Base-by-base conservation (phyloP, 257 asterid species). In the Leonotis leonurus region DNA sequence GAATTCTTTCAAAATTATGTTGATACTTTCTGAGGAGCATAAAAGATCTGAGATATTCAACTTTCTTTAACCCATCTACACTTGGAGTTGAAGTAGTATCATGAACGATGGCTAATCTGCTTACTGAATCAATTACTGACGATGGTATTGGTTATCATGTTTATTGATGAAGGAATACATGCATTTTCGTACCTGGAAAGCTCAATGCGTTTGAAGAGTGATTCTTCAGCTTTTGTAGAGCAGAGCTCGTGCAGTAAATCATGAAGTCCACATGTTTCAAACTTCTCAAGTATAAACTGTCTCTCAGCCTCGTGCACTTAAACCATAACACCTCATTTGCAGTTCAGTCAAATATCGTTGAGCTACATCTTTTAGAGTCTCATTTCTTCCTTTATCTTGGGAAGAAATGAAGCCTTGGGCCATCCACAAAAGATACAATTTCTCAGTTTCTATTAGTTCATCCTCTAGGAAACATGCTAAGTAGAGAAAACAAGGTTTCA, bases 401-500 rank as follows among this genome's bases (percentile, higher is more conserved):
- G 1, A 3, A 3, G 56, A 30, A 10, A 69, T 32, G 18, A 61
- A n/a, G 5, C 69, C 69, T 39, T 69, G 64, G 0, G 74, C 74
- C 48, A 69, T 60, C 74, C 74, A 69, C 21, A 35, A 0, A 17
- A n/a, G 6, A 10, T 60, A 52, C 36, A 69, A 16, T 12, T 13
- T 22, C 6, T 60, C 62, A 2, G 46, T 32, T 1, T 21, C 4
- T 58, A 74, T 64, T 0, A 30, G 8, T 1, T 43, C 20, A 1
- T 69, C 69, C 51, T 74, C 69, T 0, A 51, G 10, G 14, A 46
- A 46, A 3, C 53, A 18, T 20, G 53, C 53, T 18, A 46, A 46
- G 9, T 46, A 46, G 7, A 69, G 57, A n/a, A 74, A 74, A n/a
- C 79, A 74, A 0, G 64, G 55, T 9, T 63, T 68, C 21, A 74